These are phyloP conservation scores for Candida silvicultrix DNA, from an alignment of 805 yeast species.

Conservation along the genomic window DNA sequence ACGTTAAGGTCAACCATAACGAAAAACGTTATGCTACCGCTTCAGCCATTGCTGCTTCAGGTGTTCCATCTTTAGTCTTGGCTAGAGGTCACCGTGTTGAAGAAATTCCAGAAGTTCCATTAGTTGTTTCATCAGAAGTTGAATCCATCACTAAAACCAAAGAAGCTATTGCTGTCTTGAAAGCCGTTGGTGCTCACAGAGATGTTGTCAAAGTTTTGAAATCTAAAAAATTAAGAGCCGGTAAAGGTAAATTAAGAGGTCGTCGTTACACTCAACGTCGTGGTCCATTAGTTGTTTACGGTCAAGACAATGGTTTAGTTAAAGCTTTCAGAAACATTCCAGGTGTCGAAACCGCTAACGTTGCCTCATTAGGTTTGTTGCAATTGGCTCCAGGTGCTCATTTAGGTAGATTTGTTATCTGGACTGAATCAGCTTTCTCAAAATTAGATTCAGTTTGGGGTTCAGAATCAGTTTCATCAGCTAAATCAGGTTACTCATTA, in stretches of 20 bases:
- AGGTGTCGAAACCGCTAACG: constrained; percentile 97
- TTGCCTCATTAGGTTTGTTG: constrained; percentile 86
- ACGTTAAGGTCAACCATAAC: constrained; percentile 99
- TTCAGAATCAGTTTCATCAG: constrained; percentile 75
- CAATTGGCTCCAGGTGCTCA: constrained; percentile 99
- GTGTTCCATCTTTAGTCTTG: constrained; percentile 94
- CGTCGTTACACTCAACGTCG: constrained; percentile 99
- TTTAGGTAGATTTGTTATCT: constrained; percentile 98
- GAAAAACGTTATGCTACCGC: constrained; percentile 99
- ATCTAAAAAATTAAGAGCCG: constrained; percentile 98
- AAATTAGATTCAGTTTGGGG: constrained; percentile 97
- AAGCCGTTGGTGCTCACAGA: constrained; percentile 98
- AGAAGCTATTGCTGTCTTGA: constrained; percentile 97
- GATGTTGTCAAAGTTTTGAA: constrained; percentile 97
- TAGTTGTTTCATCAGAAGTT: constrained; percentile 89
- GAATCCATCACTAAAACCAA: constrained; percentile 95
- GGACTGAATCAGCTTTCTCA: constrained; percentile 99
- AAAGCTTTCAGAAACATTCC: constrained; percentile 99
- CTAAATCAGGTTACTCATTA: constrained; percentile 85
- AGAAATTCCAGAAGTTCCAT: constrained; percentile 96
- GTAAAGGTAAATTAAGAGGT: constrained; percentile 99
- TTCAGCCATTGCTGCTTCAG: constrained; percentile 98
- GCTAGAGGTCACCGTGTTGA: constrained; percentile 99
- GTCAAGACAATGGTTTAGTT: constrained; percentile 94
- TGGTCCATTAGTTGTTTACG: constrained; percentile 99